Base-by-base conservation (phyloP, 1,139 yeast species). In the Candida tetrigidarum region DNA sequence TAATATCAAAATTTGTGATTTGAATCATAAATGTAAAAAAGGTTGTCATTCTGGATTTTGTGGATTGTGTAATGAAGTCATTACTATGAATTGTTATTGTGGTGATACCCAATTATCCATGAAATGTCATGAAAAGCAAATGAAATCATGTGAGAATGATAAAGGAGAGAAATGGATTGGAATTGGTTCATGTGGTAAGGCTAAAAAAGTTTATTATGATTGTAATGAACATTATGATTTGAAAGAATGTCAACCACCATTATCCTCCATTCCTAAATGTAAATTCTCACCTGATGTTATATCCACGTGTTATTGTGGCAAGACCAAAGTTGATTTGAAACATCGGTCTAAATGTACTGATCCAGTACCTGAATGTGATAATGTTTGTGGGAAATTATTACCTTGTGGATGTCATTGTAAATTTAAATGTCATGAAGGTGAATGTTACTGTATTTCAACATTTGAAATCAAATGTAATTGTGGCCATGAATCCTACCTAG, bases 301-400 rank as follows among this genome's bases (percentile, higher is more conserved):
- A 20, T 79, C 72, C 19, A 77, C 81, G 0, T 91, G 97, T 63
- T 87, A 86, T 34, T 91, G 97, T 73, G 96, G 97, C 2, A 72
- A 55, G 63, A 75, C 73, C 3, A 46, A 48, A n/a, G 57, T 62
- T 9, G 59, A 55, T 5, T 43, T 56, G 2, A 22, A 53, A 7
- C 47, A 53, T 5, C 73, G 97, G 53, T 56, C 57, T 0, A 67
- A 75, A 27, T 89, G 96, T 63, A 73, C 86, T 1, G 96, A 88
- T 53, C 84, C 90, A 0, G 76, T 89, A 32, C 93, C 96, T 1
- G 81, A 83, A 14, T 91, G 97, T 69, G 82, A 73, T 5, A 60
- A 74, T 11, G 63, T 66, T 0, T 91, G 97, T 63, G 83, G 76
- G 6, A 87, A 85, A 59, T 44, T 47, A 9, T 65, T 89, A 23